These are phyloP conservation scores for Phragmites australis DNA, from an alignment of 176 grass and related monocot species.

Conservation along the genomic window DNA sequence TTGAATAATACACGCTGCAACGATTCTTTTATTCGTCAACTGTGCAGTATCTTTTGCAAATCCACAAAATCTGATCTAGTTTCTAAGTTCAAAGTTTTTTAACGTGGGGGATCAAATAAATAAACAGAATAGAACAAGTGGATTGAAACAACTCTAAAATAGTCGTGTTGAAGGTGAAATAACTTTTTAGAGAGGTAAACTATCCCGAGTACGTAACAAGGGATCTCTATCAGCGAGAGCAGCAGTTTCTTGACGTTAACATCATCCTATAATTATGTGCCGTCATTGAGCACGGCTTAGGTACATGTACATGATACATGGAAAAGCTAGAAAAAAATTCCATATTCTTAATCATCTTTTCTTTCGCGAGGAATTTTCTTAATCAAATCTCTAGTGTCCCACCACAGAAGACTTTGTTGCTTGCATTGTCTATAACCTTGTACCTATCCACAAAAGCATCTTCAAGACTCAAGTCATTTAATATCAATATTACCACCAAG, in stretches of 20 bases:
- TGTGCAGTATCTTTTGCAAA: not conserved
- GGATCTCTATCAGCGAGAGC: not conserved
- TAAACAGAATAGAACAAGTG: slow-evolving; percentile 3
- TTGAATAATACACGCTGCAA: not conserved
- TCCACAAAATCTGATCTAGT: not conserved
- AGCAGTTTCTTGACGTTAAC: slow-evolving; percentile 30
- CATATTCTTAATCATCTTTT: not conserved
- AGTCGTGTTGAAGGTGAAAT: not conserved
- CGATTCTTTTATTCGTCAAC: not conserved
- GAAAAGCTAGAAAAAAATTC: not conserved
- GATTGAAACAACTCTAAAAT: not conserved
- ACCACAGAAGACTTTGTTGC: slow-evolving; percentile 1
- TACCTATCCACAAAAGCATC: not conserved
- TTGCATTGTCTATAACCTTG: not conserved
- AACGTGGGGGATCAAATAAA: not conserved
- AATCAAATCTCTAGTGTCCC: not conserved
- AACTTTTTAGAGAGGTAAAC: not conserved
- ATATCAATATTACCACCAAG: not conserved
- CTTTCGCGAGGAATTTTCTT: too few relatives aligned
- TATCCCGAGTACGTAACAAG: not conserved
- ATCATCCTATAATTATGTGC: not conserved
- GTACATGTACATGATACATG: not conserved
- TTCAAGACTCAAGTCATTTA: not conserved
- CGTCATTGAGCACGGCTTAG: not conserved
- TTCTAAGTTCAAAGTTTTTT: not conserved